Evolutionary conservation across 495 filamentous ascomycete species (phyloP).

Genomic region (Arthonia radiata): DNA sequence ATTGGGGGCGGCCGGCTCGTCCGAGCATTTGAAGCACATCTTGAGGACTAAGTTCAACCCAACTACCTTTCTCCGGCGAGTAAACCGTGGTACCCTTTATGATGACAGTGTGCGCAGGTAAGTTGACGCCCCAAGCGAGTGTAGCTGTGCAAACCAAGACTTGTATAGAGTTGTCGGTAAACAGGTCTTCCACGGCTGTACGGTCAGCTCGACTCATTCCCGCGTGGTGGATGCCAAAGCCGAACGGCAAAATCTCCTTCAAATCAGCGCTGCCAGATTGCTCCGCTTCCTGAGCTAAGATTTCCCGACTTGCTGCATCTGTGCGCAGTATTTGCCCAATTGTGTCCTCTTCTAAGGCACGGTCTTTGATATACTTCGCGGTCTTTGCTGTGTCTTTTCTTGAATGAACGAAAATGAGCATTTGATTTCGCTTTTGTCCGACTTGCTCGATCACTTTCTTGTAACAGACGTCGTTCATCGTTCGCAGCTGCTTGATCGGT

Average conservation of each 20-base stretch:
- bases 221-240: conserved; percentile 94
- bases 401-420: conserved; percentile 97
- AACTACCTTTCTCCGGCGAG: conserved; percentile 93
- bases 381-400: conserved; percentile 96
- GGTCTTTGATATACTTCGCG: conserved; percentile 83
- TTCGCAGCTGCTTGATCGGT: conserved; percentile 95
- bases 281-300: conserved; percentile 63
- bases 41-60: conserved; percentile 93
- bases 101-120: conserved; percentile 85
- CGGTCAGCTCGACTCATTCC: conserved; percentile 85
- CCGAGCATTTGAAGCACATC: conserved; percentile 98
- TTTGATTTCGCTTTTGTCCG: conserved; percentile 70
- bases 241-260: conserved; percentile 87
- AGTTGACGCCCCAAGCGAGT: conserved; percentile 85
- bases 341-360: conserved; percentile 82
- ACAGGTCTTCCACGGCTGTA: conserved; percentile 84
- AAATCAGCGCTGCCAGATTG: conserved; percentile 63
- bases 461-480: conserved; percentile 98
- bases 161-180: conserved; percentile 70
- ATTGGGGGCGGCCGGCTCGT: conserved; percentile 86
- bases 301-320: conserved; percentile 77
- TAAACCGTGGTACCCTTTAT: conserved; percentile 97
- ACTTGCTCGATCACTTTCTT: conserved; percentile 95
- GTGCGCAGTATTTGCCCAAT: conserved; percentile 87
- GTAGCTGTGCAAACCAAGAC: conserved; percentile 95